Evolutionary conservation across 2,329 filamentous ascomycete genomes (phyloP).

Genomic region (Ophiostoma novo-ulmi): DNA sequence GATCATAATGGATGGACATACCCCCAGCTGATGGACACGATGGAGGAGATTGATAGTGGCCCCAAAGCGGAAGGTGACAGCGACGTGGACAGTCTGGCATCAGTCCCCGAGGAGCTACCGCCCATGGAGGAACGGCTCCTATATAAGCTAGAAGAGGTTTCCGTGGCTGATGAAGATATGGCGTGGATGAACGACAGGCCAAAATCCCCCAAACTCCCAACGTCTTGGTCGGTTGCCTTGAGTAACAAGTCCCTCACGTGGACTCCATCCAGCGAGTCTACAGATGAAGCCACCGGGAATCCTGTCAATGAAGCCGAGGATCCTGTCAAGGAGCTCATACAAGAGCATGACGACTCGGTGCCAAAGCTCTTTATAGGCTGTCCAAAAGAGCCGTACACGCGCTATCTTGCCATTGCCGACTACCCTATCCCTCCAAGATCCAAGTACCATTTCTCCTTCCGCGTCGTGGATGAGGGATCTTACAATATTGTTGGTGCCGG

Average conservation of each 20-base stretch:
- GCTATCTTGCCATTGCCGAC: background rate
- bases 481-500: background rate
- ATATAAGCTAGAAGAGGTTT: background rate
- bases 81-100: background rate
- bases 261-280: background rate
- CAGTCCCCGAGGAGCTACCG: background rate
- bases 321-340: background rate
- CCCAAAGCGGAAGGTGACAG: background rate
- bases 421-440: background rate
- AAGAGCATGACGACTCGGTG: background rate
- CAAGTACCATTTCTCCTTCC: constrained; percentile 5
- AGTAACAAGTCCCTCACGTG: background rate
- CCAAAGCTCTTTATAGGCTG: background rate
- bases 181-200: background rate
- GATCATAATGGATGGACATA: constrained; percentile 5
- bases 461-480: background rate
- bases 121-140: background rate
- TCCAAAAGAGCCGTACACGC: background rate
- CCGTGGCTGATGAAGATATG: background rate
- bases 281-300: background rate
- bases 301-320: background rate
- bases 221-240: background rate
- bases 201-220: background rate
- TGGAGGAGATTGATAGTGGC: background rate
- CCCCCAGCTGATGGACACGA: background rate